Conservation (phyloP, 805 yeast species). For the Yarrowia alimentaria region DNA sequence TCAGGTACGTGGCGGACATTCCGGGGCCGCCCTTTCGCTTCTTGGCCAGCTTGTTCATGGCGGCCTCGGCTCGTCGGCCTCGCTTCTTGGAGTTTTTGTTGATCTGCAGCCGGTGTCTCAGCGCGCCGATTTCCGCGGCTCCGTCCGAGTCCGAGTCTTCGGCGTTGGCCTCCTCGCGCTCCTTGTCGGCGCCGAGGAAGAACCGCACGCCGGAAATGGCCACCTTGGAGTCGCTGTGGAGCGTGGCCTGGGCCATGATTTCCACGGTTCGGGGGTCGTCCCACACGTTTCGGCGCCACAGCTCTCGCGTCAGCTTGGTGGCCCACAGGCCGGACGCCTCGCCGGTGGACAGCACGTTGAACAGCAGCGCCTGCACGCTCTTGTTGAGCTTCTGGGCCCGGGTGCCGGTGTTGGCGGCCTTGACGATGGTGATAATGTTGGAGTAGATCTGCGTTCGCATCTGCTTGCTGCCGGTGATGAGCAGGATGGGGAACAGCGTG, state of each 20-base stretch:
- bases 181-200: constrained; percentile 93
- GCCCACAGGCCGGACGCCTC: constrained; percentile 93
- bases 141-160: constrained; percentile 53
- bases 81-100: constrained; percentile 81
- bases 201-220: constrained; percentile 86
- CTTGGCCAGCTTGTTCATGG: constrained; percentile 66
- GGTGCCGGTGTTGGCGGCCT: constrained; percentile 80
- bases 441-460: constrained; percentile 79
- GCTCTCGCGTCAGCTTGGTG: constrained; percentile 86
- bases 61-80: constrained; percentile 74
- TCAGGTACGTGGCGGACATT: constrained; percentile 66
- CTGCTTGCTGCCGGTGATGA: constrained; percentile 69
- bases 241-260: constrained; percentile 92
- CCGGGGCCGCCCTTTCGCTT: constrained; percentile 49
- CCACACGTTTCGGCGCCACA: constrained; percentile 99
- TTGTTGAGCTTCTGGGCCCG: constrained; percentile 86
- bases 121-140: constrained; percentile 58
- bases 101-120: constrained; percentile 77
- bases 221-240: constrained; percentile 77
- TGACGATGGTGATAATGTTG: constrained; percentile 73
- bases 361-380: constrained; percentile 87
- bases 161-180: constrained; percentile 79
- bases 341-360: constrained; percentile 78
- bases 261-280: constrained; percentile 97
- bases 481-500: constrained; percentile 80